Base-by-base conservation (phyloP, 345 rosid species). In the Nasturtium officinale region DNA sequence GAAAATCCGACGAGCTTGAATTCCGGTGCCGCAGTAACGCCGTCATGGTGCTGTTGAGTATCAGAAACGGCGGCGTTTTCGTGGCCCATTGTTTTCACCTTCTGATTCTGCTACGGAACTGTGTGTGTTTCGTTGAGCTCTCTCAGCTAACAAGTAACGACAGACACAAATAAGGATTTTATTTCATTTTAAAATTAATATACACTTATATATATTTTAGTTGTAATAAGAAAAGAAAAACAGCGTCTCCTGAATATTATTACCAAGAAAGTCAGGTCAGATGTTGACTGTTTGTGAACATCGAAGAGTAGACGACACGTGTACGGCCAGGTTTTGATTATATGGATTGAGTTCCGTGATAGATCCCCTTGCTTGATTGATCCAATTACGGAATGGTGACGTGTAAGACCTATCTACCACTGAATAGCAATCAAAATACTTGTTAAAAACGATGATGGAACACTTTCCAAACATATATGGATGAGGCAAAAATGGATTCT, bases 1-100 rank as follows among this genome's bases (percentile, higher is more conserved):
- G 81, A 71, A 71, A 83, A 89, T 0, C 97, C 97, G 47, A 84
- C 90, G 9, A 93, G 90, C 80, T 85, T 82, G 61, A 87, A 87
- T 6, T 47, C 77, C 26, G 61, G 62, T 3, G 80, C 42, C 1
- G 42, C 32, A 9, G 61, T 7, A 21, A 9, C 48, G 9, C 21
- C 52, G 35, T 25, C 48, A 33, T 50, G 8, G n/a, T 64, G 61
- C 0, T 48, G 68, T 0, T 51, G 68, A 52, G 1, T 71, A 25
- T 77, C 72, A 0, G 57, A 64, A 48, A 71, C 67, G 63, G 32
- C 28, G 1, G 32, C 56, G 73, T 58, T 77, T 12, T 59, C 21
- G 32, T 71, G 32, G 0, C 72, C 73, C 80, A 77, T 77, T 38
- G 65, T 6, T 68, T 28, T 74, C 43, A 9, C 10, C 47, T 42